These are phyloP conservation scores for Nothomitra cinnamomea DNA, from an alignment of 2,329 filamentous ascomycete species.

Conservation along the genomic window DNA sequence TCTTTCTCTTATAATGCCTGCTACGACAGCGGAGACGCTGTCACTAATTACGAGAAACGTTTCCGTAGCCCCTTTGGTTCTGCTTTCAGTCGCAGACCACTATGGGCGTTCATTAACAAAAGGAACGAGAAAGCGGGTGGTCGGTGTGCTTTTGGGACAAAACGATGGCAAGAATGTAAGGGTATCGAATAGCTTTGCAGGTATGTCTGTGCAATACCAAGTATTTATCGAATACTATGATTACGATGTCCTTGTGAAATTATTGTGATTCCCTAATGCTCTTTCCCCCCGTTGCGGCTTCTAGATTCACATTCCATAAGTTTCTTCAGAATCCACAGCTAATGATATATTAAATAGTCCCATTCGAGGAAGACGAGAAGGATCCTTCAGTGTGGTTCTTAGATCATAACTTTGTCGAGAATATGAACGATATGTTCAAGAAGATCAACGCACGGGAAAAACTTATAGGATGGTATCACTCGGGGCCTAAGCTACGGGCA, in stretches of 20 bases:
- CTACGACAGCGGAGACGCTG: slow-evolving; percentile 91
- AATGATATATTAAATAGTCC: slow-evolving; percentile 39
- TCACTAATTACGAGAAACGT: slow-evolving; percentile 89
- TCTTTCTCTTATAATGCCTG: slow-evolving; percentile 51
- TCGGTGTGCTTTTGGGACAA: slow-evolving; percentile 85
- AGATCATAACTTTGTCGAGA: slow-evolving; percentile 98
- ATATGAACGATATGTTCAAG: slow-evolving; percentile 99
- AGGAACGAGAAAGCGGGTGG: slow-evolving; percentile 74
- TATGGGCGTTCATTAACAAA: slow-evolving; percentile 78
- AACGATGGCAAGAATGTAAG: slow-evolving; percentile 93
- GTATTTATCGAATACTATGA: too few relatives aligned
- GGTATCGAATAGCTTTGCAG: slow-evolving; percentile 97
- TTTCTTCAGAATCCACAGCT: slow-evolving; percentile 6
- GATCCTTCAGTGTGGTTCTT: slow-evolving; percentile 98
- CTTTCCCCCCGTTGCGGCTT: too few relatives aligned
- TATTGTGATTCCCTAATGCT: too few relatives aligned
- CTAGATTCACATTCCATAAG: too few relatives aligned
- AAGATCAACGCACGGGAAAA: slow-evolving; percentile 98
- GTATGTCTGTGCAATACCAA: slow-evolving; percentile 28
- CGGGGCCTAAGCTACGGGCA: slow-evolving; percentile 86
- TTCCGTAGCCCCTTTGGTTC: slow-evolving; percentile 91
- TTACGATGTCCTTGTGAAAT: too few relatives aligned
- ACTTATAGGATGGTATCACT: slow-evolving; percentile 99
- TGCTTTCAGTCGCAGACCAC: slow-evolving; percentile 95
- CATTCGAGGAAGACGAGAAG: slow-evolving; percentile 97